Base-by-base conservation (phyloP, 345 rosid species). In the Passiflora organensis region DNA sequence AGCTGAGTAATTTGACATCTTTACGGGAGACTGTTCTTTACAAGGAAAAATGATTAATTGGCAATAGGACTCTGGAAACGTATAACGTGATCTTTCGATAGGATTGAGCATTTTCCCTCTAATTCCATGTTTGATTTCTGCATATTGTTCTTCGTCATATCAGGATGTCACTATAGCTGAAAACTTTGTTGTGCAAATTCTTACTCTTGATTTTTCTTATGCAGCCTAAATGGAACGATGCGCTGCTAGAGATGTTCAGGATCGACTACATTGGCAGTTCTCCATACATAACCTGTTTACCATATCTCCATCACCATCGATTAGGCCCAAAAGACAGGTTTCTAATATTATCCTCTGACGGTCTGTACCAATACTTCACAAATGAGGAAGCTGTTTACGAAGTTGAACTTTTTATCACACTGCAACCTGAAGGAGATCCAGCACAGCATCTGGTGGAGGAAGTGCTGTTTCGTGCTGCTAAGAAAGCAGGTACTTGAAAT, bases 391-490 rank as follows among this genome's bases (percentile, higher is more conserved):
- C 82, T 50, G 76, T 84, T 14, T 64, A 77, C 8, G 87, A 83
- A 60, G 89, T 89, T 0, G 89, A 82, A 21, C 79, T 77, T 15
- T 93, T 93, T 81, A 78, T 85, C 11, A 56, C 85, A 25, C 75
- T 84, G 12, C 83, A 80, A 53, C 97, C 99, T 0, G 95, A 86
- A 65, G 95, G 95, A 10, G 99, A 93, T 73, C 99, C 99, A 2
- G 97, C 99, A 0, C 94, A 89, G 55, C 95, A 93, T 72, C 89
- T 93, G 5, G 72, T 93, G 1, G 89, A 89, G 75, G 77, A 82
- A 71, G 82, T 86, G 6, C 79, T 93, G 28, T 82, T 81, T 56
- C 84, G 95, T 8, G 99, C 99, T 14, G 99, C 99, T 1, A 86
- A 76, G 63, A 86, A 86, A 82, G 87, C 87, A 6, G 95, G 96